phyloP scores from a whole-genome alignment of 2,329 filamentous ascomycete species.

The Colletotrichum sp. region DNA sequence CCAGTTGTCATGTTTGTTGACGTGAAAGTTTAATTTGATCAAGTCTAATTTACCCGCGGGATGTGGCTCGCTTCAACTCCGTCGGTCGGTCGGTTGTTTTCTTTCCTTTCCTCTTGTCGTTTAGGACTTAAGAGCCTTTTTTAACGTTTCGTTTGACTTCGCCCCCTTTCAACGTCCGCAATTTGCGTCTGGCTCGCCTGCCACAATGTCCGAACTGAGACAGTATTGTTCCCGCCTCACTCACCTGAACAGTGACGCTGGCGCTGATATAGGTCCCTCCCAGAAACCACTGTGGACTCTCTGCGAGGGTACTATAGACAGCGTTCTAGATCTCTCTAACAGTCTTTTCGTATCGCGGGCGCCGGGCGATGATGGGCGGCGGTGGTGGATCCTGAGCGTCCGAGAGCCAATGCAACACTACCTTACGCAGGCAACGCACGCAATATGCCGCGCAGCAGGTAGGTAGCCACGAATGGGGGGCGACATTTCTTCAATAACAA shows the following conservation, averaged over 20 bases:
- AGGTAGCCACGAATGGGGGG: not conserved
- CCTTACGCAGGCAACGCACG: not conserved
- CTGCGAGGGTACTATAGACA: not conserved
- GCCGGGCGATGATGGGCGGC: not conserved
- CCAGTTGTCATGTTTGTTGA: not conserved
- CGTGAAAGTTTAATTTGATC: not conserved
- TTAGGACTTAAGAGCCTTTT: not conserved
- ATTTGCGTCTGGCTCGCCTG: not conserved
- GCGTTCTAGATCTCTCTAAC: not conserved
- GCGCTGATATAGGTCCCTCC: not conserved
- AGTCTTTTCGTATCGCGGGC: not conserved
- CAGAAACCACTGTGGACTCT: not conserved
- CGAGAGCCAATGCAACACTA: not conserved
- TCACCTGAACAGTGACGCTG: not conserved
- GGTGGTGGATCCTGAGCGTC: not conserved
- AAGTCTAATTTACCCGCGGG: not conserved
- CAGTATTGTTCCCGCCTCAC: not conserved
- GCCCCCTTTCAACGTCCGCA: not conserved
- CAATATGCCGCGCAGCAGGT: not conserved
- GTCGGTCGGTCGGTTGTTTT: not conserved
- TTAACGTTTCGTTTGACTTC: not conserved
- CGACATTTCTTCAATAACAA: not conserved
- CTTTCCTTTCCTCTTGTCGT: too few species aligned
- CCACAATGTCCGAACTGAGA: not conserved
- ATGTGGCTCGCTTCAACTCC: not conserved